Base-by-base conservation (phyloP, 352 stramenopile species). In the Globisporangium cederbergense region DNA sequence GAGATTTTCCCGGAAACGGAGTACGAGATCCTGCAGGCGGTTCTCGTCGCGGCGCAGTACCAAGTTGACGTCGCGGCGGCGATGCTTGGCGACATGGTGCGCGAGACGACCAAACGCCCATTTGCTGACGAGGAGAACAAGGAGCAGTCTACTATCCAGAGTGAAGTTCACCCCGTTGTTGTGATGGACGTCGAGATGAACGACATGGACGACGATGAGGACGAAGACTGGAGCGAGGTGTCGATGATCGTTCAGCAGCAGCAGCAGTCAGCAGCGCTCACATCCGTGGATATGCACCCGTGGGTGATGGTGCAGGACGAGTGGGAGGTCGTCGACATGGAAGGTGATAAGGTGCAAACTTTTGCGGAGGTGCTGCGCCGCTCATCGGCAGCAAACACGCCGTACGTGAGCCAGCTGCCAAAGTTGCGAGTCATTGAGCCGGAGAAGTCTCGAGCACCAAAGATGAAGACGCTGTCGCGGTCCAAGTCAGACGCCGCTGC, bases 231-330 rank as follows among this genome's bases (percentile, higher is more conserved):
- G 82, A 82, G 78, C 59, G 73, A 86, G 28, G 78, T 88, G 40
- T 57, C 69, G 25, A 73, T 51, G n/a, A 61, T 57, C 52, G 18
- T 52, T 6, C 42, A 49, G 6, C 34, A 62, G 34, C 38, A n/a
- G 32, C 38, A n/a, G 1, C n/a, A 50, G n/a, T 25, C 40, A 46
- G 40, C 40, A 46, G 43, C 43, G 43, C 43, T 50, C 18, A 50
- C 43, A 14, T 18, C 18, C 18, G 34, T 60, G 38, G 34, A 60
- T 13, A 34, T 20, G 18, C 30, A 79, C 52, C 66, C 75, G 49
- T 89, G 79, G 77, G 76, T 88, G 11, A 60, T 88, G 42, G 75
- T 90, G 30, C 79, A 88, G 55, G 75, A 92, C 65, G 79, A 90
- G 49, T 90, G 83, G 83, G 81, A 92, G 57, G 70, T 90, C n/a